Evolutionary conservation across 495 filamentous ascomycete species (phyloP), one percentile per base, ranked within the genome.

Genomic region (Neurospora sp.): DNA sequence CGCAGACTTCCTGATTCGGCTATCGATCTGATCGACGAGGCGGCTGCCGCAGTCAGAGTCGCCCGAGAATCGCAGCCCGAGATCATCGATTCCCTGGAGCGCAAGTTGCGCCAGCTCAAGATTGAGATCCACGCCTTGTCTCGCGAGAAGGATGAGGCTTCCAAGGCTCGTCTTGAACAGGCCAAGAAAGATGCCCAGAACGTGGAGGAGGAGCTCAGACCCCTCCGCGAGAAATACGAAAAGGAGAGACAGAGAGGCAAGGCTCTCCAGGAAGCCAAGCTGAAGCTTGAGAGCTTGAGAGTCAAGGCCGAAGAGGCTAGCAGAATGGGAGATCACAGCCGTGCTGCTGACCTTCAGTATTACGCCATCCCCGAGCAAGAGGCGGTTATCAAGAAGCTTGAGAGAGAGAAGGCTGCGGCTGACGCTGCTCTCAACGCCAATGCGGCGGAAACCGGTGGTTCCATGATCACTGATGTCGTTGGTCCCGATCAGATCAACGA

Each of bases 401-500:
- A 98, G 81, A 83, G 84, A 37, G 92, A 96, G 73, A 96, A 97
- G 77, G 88, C 88, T 5, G 85, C 84, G 39, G 90, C 90, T 7
- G 96, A 99, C 82, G 88, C 88, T 13, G 91, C 95, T 43, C 85
- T 92, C 15, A 91, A 86, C 75, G 86, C 86, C 19, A 87, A 83
- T 13, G 89, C 87, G 40, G 85, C 86, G 39, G 88, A 88, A 71
- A 80, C 82, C 5, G 90, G 89, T 62, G 87, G 86, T 71, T 84
- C 88, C n/a, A 88, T 98, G 77, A 86, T 97, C 48, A 94, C 94
- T 11, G 96, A 99, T 80, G 86, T 96, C 8, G 96, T 99, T 71
- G 96, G 96, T 15, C 94, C 96, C 5, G 96, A 99, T 71, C 95
- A 99, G 80, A 99, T 99, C 87, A 98, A 99, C 82, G 96, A 99